A percentile compares a stretch with the other conserved stretches of the same genome.
Conservation (phyloP, 2,329 filamentous ascomycete genomes). For the Emmonsiellopsis sp. region DNA sequence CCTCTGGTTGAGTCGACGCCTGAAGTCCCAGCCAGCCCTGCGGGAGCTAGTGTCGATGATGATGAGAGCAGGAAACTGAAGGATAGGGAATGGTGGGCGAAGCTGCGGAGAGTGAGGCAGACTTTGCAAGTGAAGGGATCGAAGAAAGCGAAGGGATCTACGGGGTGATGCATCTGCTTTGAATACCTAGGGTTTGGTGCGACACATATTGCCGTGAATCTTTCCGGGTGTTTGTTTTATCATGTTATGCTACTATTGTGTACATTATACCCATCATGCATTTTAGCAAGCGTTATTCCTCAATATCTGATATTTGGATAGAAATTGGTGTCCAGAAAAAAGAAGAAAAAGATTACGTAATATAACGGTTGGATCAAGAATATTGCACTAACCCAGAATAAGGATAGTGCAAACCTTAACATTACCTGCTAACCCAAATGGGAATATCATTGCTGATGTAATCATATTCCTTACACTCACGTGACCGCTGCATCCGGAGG, state of each 20-base stretch:
- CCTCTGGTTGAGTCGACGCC: slow-evolving; percentile 19
- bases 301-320: too few relatives aligned
- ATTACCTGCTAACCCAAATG: background rate
- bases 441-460: background rate
- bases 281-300: background rate
- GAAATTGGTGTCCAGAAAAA: too few relatives aligned
- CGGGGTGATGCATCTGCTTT: background rate
- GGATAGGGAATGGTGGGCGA: slow-evolving; percentile 66
- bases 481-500: background rate
- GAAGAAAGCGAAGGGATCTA: slow-evolving; percentile 34
- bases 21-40: slow-evolving; percentile 12
- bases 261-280: slow-evolving; percentile 1
- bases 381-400: background rate
- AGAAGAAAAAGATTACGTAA: too few relatives aligned
- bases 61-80: slow-evolving; percentile 45
- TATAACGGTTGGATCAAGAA: background rate
- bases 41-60: slow-evolving; percentile 19
- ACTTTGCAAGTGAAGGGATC: slow-evolving; percentile 57
- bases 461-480: background rate
- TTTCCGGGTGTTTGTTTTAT: background rate
- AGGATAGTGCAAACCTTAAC: background rate
- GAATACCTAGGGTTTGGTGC: background rate
- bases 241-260: background rate
- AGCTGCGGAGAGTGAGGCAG: slow-evolving; percentile 61
- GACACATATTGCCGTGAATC: too few relatives aligned